Percentiles rank a stretch among this genome's conserved stretches.
Evolutionary conservation across 2,329 filamentous ascomycete genomes (phyloP).

Genomic region (Fusarium sp.): DNA sequence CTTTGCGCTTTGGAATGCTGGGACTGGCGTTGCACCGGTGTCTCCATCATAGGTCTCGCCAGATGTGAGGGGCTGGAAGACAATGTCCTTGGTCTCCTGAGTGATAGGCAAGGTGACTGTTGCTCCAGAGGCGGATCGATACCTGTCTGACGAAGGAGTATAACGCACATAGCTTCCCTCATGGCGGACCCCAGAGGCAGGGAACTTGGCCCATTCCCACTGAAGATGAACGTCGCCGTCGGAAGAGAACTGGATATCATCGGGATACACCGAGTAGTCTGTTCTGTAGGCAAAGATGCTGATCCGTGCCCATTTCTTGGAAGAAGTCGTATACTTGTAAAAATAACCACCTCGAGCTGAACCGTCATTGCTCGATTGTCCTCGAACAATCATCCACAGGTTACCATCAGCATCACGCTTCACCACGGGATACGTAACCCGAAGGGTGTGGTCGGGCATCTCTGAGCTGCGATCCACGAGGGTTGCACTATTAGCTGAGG

Average conservation of each 20-base stretch:
- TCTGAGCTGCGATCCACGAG: conserved; percentile 34
- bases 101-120: conserved; percentile 6
- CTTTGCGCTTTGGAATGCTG: conserved; percentile 37
- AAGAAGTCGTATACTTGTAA: conserved; percentile 16
- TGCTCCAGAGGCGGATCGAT: conserved; percentile 25
- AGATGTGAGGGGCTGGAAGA: conserved; percentile 34
- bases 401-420: conserved; percentile 17
- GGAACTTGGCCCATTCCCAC: conserved; percentile 46
- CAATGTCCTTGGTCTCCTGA: conserved; percentile 16
- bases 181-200: conserved; percentile 42
- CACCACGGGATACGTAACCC: conserved; percentile 26
- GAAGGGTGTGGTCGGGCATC: conserved; percentile 36
- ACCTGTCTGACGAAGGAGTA: conserved; percentile 33
- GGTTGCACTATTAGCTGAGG: conserved; percentile 34
- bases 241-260: conserved; percentile 43
- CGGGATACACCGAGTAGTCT: conserved; percentile 43
- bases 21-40: conserved; percentile 29
- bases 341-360: conserved; percentile 17
- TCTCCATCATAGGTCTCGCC: conserved; percentile 36
- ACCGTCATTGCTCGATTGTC: conserved; percentile 15
- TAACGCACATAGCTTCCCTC: conserved; percentile 44
- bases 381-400: conserved; percentile 20
- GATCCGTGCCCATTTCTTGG: conserved; percentile 4
- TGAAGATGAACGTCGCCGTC: conserved; percentile 44
- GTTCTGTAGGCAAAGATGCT: conserved; percentile 36